A percentile compares a stretch with the other conserved stretches of the same genome.
Evolutionary conservation across 2,329 filamentous ascomycete species (phyloP).

Genomic region (Atkinsonella texensis): DNA sequence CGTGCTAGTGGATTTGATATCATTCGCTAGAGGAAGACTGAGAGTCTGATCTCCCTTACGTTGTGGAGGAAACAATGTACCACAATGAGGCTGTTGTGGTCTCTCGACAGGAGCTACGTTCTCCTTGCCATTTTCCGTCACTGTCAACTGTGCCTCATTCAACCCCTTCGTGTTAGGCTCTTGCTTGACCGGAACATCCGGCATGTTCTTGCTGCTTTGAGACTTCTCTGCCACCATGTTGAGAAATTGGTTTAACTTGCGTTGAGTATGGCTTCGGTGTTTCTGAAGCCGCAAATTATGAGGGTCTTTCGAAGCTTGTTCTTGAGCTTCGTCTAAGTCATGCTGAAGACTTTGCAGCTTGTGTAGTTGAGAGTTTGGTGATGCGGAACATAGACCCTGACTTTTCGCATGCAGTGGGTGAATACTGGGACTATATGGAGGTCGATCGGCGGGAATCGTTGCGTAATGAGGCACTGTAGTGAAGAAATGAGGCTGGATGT

Average conservation of each 20-base stretch:
- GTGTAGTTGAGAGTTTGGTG: neutral
- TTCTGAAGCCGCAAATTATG: slow-evolving; percentile 12
- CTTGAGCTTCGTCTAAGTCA: slow-evolving; percentile 15
- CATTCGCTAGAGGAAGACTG: slow-evolving; percentile 2
- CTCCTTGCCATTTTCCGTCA: neutral
- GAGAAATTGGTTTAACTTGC: slow-evolving; percentile 17
- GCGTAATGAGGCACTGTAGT: neutral
- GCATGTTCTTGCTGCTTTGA: neutral
- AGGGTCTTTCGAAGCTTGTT: slow-evolving; percentile 14
- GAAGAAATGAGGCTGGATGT: neutral
- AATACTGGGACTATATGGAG: neutral
- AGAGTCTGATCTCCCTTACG: neutral
- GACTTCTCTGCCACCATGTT: slow-evolving; percentile 9
- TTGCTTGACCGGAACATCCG: neutral
- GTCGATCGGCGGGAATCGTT: neutral
- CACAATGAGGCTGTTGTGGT: neutral
- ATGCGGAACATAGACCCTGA: neutral
- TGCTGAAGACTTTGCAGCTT: slow-evolving; percentile 17
- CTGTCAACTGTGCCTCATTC: slow-evolving; percentile 8
- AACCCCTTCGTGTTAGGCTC: neutral
- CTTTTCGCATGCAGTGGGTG: neutral
- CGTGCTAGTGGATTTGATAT: slow-evolving; percentile 11
- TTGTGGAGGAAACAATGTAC: neutral
- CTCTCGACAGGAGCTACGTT: neutral
- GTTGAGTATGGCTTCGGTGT: slow-evolving; percentile 16